phyloP scores from a whole-genome alignment of 768 basidiomycete species.

The Russula griseocarnosa region DNA sequence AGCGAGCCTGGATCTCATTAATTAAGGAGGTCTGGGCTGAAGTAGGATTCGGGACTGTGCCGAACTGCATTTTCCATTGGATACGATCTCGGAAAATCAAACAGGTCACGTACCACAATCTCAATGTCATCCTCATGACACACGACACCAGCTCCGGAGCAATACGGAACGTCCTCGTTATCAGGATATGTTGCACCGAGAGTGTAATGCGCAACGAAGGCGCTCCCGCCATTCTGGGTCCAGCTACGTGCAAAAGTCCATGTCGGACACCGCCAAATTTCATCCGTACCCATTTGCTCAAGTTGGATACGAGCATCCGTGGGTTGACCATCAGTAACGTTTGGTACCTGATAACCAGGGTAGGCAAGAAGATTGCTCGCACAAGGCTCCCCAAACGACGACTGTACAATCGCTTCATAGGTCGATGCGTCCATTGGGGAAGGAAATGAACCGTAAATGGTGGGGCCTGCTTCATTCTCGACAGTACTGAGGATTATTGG shows the following conservation, averaged over 20 bases:
- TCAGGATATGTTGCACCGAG: constrained; percentile 69
- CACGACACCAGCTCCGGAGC: constrained; percentile 52
- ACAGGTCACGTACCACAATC: constrained; percentile 54
- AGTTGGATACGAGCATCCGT: constrained; percentile 56
- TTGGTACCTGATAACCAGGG: constrained; percentile 43
- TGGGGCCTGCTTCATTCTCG: constrained; percentile 63
- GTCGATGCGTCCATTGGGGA: constrained; percentile 38
- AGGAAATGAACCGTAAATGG: constrained; percentile 48
- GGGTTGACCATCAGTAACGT: constrained; percentile 32
- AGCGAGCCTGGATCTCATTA: constrained; percentile 64
- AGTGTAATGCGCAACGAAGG: constrained; percentile 62
- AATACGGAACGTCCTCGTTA: constrained; percentile 54
- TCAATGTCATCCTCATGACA: constrained; percentile 84
- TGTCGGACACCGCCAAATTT: constrained; percentile 62
- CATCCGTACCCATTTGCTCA: constrained; percentile 60
- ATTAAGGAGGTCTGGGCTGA: constrained; percentile 54
- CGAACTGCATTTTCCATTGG: constrained; percentile 37
- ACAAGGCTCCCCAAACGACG: constrained; percentile 47
- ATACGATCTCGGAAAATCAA: constrained; percentile 34
- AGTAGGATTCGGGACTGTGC: constrained; percentile 54
- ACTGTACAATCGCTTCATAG: constrained; percentile 41
- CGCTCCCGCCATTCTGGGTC: constrained; percentile 58
- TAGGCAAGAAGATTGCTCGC: constrained; percentile 44
- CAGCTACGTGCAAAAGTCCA: constrained; percentile 71
- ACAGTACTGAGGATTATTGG: constrained; percentile 70